Base-by-base conservation (phyloP, 768 basidiomycete genomes). In the Pleurotus citrinopileatus region DNA sequence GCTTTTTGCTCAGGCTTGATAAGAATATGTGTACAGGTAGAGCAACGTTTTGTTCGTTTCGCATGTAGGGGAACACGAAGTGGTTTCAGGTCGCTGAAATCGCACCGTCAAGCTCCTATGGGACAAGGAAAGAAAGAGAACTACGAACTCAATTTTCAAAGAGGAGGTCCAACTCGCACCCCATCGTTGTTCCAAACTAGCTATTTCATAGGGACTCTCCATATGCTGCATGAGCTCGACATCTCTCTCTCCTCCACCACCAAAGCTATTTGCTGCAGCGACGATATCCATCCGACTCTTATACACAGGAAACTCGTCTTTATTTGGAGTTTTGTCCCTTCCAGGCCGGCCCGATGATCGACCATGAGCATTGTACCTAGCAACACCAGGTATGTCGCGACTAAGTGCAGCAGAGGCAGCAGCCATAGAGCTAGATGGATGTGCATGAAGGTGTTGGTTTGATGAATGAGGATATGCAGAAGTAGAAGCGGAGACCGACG, bases 1-100 rank as follows among this genome's bases (percentile, higher is more conserved):
- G 94, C 89, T 66, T 99, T 99, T 64, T 95, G 90, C 67, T 99
- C 97, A 3, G 97, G 97, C 67, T 98, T 97, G 71, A 98, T 97
- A 58, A 99, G 82, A 61, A 98, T 97, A 68, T 98, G 96, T 15
- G 91, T 86, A 66, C 97, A 99, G 2, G 78, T 80, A 12, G 94
- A 88, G 72, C 97, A 99, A 3, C 97, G 91, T 70, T 98, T 98
- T 2, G 94, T 94, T 50, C 89, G 84, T 68, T 98, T 98, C 0
- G 94, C 91, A 59, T 90, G 92, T 0, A 99, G 77, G 0, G 93
- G 94, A 60, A 98, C 91, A 27, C 97, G 89, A 42, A 91, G 76
- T 0, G 97, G 97, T 65, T 83, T 84, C 10, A 95, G 77, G 37
- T 94, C 88, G 27, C 92, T 95, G 67, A 3, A 43, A 13, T 53